Base-by-base conservation (phyloP, 73 alveolate genomes). In the Chromera velia region DNA sequence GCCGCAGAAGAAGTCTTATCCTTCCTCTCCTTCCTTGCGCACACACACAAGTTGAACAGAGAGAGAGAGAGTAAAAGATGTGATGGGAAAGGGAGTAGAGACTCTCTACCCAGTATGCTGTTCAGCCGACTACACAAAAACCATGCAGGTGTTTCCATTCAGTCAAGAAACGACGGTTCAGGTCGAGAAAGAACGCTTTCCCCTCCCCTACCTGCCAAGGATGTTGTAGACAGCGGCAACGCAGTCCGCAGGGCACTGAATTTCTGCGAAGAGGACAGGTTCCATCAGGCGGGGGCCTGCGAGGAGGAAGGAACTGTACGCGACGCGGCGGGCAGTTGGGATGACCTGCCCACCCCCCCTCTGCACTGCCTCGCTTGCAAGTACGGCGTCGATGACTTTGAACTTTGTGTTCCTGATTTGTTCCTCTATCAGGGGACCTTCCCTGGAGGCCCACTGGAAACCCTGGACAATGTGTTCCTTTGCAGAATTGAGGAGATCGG, bases 251-350 rank as follows among this genome's bases (percentile, higher is more conserved):
- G 99, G 96, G 82, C 99, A 96, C 82, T 78, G 89, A 9, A 96
- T 93, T 85, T 97, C 99, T 27, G 94, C 94, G 48, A 85, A 81
- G 83, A 22, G 70, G 79, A 80, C 86, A 7, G 99, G 99, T 85
- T 97, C 99, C 99, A 97, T 93, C 33, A 97, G 78, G 62, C 99
- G 91, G 17, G 99, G 99, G 31, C 96, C 87, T 1, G 99, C 99
- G 81, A 96, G 82, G 40, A 97, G 83, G 89, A 97, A 96, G 75
- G 99, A 92, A 26, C 98, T 89, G 75, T 96, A 97, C 81, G 86
- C 86, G 62, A 80, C 68, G 22, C 68, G 68, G 28, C 68, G 4
- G 28, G 97, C 93, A 77, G 98, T 92, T 32, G 99, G 99, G 19
- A 97, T 96, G 80, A 97, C 88, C 82, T 97, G 97, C 45, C 99